phyloP scores from a whole-genome alignment of 2,329 filamentous ascomycete genomes.

The Elsinoe batatas region DNA sequence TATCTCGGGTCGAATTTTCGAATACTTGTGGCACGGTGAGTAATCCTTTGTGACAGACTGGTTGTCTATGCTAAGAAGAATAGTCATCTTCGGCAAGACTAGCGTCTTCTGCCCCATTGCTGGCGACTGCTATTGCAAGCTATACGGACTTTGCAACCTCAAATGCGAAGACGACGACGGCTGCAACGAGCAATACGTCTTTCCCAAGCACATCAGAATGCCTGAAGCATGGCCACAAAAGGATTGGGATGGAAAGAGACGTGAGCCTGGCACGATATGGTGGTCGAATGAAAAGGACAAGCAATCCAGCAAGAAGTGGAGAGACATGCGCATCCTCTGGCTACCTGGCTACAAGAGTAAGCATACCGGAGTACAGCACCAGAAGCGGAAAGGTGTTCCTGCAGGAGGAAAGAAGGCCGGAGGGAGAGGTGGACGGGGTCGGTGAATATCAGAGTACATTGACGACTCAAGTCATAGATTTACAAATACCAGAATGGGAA shows the following conservation, averaged over 20 bases:
- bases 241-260: constrained; percentile 41
- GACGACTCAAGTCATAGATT: background rate
- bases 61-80: background rate
- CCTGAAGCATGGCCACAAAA: constrained; percentile 53
- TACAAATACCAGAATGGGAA: no score
- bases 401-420: background rate
- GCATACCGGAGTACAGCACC: background rate
- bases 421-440: background rate
- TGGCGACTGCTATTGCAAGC: constrained; percentile 55
- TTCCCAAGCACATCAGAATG: constrained; percentile 49
- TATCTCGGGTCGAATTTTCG: constrained; percentile 50
- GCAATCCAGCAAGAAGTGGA: background rate
- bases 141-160: constrained; percentile 52
- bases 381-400: constrained; percentile 2
- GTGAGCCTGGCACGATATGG: background rate
- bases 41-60: background rate
- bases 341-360: background rate
- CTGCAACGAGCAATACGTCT: constrained; percentile 46
- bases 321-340: background rate
- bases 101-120: constrained; percentile 51
- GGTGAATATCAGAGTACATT: background rate
- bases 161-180: constrained; percentile 32
- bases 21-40: constrained; percentile 52
- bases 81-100: constrained; percentile 14
- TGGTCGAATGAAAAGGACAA: background rate